Evolutionary conservation across 352 stramenopile species (phyloP), one percentile per base, ranked within the genome.

Genomic region (Globisporangium lucens): DNA sequence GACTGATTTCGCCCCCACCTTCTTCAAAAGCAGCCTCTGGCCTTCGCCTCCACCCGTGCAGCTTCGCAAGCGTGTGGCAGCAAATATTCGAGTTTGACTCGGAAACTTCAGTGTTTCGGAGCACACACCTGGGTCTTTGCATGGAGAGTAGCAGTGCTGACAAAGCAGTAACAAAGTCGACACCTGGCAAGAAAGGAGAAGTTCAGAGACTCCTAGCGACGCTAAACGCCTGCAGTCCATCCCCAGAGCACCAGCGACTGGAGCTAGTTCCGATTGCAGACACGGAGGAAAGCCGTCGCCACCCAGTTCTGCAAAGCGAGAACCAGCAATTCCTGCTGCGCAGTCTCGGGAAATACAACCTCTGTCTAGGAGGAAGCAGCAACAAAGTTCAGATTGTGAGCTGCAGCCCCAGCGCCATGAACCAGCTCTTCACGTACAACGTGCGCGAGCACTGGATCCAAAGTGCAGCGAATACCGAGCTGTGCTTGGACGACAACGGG

Each of bases 401-500:
- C 33, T 69, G 65, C 12, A 38, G 29, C 20, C 12, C 65, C 2
- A 55, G 20, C 24, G 20, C 46, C 17, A 35, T 29, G 0, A 38
- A 13, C 3, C 64, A 69, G 33, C 36, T 56, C 3, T 63, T 69
- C 46, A 65, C 56, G 9, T 69, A 69, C 56, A 59, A 65, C 7
- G 47, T 33, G 4, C 22, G 35, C 1, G 47, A 33, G 30, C 56
- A 65, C 33, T 47, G 43, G 64, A 53, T 69, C 47, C 46, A 55
- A 24, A 69, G 46, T 24, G 56, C 64, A 12, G 27, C 22, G 4
- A 20, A 57, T 8, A 24, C 57, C 17, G 49, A 1, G 0, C 24
- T 69, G 30, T 69, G 64, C 56, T 35, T 69, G 29, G 64, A 69
- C 56, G 56, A 65, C 64, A 69, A 56, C 8, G 29, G 33, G 8